Conservation (phyloP, 306 rosid species). For the Benincasa hispida region DNA sequence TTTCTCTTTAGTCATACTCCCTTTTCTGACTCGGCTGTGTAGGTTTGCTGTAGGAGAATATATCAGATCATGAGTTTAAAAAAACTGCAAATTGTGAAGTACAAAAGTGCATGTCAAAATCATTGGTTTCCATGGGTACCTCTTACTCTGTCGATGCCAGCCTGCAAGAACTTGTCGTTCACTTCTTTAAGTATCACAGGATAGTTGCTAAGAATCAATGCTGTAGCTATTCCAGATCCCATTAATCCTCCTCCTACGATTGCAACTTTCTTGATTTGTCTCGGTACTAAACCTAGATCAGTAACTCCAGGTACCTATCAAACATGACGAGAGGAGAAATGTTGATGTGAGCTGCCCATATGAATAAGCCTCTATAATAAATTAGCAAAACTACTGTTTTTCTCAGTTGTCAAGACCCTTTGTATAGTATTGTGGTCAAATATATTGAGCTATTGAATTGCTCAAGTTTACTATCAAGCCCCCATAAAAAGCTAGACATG, state of each 20-base stretch:
- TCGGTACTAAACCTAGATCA: conserved; percentile 71
- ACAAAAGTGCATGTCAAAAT: conserved; percentile 3
- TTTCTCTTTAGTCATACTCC: conserved; percentile 57
- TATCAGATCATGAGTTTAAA: too few relatives aligned
- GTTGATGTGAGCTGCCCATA: background rate
- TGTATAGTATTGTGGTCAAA: background rate
- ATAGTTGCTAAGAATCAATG: conserved; percentile 59
- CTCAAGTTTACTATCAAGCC: background rate
- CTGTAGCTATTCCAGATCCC: conserved; percentile 99
- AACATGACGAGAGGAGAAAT: background rate
- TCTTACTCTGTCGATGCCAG: conserved; percentile 69
- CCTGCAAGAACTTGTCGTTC: conserved; percentile 73
- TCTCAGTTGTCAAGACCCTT: background rate
- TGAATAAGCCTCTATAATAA: background rate
- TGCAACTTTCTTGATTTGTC: conserved; percentile 68
- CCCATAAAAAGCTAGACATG: background rate
- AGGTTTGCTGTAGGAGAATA: conserved; percentile 54
- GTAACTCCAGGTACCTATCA: conserved; percentile 83
- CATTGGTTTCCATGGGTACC: conserved; percentile 28
- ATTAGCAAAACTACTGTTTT: background rate
- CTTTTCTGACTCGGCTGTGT: conserved; percentile 78
- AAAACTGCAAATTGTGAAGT: background rate
- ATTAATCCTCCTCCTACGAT: conserved; percentile 90
- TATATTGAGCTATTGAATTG: background rate
- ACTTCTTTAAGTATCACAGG: conserved; percentile 86